Evolutionary conservation across 2,329 filamentous ascomycete species (phyloP).

Genomic region (Sclerotinia sclerotiorum): DNA sequence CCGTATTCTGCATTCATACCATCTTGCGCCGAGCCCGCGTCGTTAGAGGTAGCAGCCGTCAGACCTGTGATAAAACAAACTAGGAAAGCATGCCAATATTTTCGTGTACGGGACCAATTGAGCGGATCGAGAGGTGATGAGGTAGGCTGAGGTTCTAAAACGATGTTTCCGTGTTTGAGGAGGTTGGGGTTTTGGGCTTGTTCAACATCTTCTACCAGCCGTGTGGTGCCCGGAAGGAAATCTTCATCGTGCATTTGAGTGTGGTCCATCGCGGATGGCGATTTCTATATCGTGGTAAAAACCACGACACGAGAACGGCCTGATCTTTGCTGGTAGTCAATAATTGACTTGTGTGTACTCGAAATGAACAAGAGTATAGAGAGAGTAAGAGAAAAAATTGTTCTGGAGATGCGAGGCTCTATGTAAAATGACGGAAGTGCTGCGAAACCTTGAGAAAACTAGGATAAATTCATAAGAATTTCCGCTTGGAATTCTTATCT

Average conservation of each 20-base stretch:
- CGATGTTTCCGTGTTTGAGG: conserved; percentile 45
- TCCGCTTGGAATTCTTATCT: conserved; percentile 17
- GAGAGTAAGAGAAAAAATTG: not conserved
- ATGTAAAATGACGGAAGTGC: conserved; percentile 3
- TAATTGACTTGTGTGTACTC: not conserved
- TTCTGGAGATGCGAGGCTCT: not conserved
- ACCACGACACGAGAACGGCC: conserved; percentile 16
- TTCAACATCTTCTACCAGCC: conserved; percentile 31
- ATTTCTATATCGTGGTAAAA: conserved; percentile 14
- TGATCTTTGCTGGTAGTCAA: conserved; percentile 12
- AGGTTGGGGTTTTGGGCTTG: conserved; percentile 29
- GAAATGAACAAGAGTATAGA: not conserved
- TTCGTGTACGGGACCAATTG: conserved; percentile 50
- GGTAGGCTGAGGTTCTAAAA: conserved; percentile 55
- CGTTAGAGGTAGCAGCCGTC: conserved; percentile 57
- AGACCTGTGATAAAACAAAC: conserved; percentile 55
- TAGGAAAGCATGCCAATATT: conserved; percentile 52
- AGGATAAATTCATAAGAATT: conserved; percentile 12
- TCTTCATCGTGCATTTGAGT: conserved; percentile 25
- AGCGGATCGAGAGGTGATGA: conserved; percentile 53
- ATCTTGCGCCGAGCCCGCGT: conserved; percentile 52
- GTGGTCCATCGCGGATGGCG: conserved; percentile 18
- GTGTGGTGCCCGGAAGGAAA: conserved; percentile 33
- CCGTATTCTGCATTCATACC: conserved; percentile 52
- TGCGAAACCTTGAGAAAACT: not conserved